Evolutionary conservation across 129 eudicot species (phyloP).

Genomic region (Escallonia rubra): DNA sequence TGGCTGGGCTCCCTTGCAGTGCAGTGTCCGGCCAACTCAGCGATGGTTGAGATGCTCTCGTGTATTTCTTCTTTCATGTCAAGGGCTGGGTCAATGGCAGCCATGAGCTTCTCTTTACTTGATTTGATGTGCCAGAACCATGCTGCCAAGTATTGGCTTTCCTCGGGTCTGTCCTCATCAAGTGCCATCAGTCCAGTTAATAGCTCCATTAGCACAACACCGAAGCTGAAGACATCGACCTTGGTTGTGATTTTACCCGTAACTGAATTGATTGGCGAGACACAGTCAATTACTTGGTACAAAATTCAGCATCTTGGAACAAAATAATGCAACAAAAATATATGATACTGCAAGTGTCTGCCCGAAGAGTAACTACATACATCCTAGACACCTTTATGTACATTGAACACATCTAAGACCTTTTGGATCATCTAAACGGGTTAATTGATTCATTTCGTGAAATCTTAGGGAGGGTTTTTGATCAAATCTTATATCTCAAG

Average conservation of each 20-base stretch:
- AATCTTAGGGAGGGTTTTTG: not conserved
- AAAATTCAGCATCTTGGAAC: not conserved
- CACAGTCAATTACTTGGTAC: not conserved
- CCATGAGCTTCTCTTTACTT: conserved; percentile 76
- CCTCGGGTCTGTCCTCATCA: conserved; percentile 93
- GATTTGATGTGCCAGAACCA: conserved; percentile 90
- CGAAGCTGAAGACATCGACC: conserved; percentile 94
- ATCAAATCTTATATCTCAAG: not conserved
- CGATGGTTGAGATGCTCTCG: conserved; percentile 75
- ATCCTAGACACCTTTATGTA: too few relatives aligned
- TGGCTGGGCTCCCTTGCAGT: conserved; percentile 93
- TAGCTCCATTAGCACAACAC: conserved; percentile 91
- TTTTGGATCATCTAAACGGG: not conserved
- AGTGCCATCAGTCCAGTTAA: conserved; percentile 93
- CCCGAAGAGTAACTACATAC: too few relatives aligned
- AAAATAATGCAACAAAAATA: too few relatives aligned
- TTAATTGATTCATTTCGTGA: not conserved
- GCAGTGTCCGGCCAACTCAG: conserved; percentile 98
- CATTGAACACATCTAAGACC: not conserved
- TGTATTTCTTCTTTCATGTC: conserved; percentile 75
- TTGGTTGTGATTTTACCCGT: conserved; percentile 96
- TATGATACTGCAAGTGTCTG: not conserved
- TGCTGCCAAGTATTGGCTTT: conserved; percentile 91
- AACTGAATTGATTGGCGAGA: conserved; percentile 27
- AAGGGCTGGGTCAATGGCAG: conserved; percentile 80